Evolutionary conservation across 495 filamentous ascomycete genomes (phyloP).

Genomic region (Xylaria palmicola): DNA sequence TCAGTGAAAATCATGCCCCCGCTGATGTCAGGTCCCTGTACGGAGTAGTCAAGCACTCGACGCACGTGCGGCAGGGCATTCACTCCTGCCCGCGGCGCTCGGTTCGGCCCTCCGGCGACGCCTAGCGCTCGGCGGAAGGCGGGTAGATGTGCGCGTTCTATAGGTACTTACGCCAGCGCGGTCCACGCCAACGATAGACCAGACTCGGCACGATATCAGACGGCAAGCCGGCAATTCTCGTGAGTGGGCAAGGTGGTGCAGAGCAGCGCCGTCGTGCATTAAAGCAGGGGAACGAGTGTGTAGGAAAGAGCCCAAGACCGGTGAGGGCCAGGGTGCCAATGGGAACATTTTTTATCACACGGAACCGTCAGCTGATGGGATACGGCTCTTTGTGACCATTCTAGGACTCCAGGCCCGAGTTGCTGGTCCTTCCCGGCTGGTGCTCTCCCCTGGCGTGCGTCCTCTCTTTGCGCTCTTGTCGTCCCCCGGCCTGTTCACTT

Average conservation of each 20-base stretch:
- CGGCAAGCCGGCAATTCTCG: conserved; percentile 2
- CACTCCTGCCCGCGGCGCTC: background rate
- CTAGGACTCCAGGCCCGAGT: background rate
- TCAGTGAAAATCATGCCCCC: background rate
- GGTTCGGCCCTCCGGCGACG: conserved; percentile 9
- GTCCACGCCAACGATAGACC: background rate
- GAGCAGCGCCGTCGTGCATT: background rate
- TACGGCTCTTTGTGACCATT: background rate
- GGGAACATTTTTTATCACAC: background rate
- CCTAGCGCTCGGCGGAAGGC: conserved; percentile 1
- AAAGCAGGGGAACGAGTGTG: conserved; percentile 7
- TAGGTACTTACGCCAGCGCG: no score
- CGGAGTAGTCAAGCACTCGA: background rate
- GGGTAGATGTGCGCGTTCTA: conserved; percentile 1
- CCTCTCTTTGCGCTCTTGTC: background rate
- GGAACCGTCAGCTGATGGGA: conserved; percentile 10
- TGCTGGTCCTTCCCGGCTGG: background rate
- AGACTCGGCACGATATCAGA: conserved; percentile 1
- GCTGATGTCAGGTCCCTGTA: background rate
- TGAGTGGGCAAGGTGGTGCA: background rate
- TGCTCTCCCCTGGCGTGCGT: background rate
- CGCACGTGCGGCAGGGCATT: background rate
- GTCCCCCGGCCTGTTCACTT: background rate
- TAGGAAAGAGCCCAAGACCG: background rate
- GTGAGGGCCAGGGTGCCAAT: conserved; percentile 8